These are phyloP conservation scores for Kodamaea kakaduensis DNA, from an alignment of 805 yeast genomes.

Conservation along the genomic window DNA sequence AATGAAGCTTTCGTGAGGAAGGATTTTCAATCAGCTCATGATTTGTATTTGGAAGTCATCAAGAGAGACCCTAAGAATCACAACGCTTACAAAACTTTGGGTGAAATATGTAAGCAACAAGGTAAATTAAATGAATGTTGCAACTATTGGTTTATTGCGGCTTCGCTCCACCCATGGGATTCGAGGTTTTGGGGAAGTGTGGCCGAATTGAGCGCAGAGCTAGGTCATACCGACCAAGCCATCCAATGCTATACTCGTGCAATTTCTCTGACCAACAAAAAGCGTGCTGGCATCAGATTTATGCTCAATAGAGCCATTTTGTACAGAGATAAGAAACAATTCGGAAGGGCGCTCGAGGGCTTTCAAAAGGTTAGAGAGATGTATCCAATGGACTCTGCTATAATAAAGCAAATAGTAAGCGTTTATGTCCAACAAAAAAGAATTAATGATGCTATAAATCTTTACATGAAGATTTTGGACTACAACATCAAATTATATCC, in stretches of 20 bases:
- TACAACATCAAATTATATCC: slow-evolving; percentile 43
- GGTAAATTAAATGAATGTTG: slow-evolving; percentile 71
- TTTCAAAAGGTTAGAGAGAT: slow-evolving; percentile 52
- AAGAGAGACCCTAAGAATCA: slow-evolving; percentile 72
- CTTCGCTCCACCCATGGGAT: slow-evolving; percentile 72
- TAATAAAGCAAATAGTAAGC: slow-evolving; percentile 55
- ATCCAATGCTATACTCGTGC: slow-evolving; percentile 73
- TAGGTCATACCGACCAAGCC: slow-evolving; percentile 73
- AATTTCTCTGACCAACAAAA: slow-evolving; percentile 40
- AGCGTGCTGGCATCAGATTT: slow-evolving; percentile 43
- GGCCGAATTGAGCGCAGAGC: slow-evolving; percentile 60
- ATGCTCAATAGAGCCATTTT: slow-evolving; percentile 57
- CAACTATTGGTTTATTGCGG: slow-evolving; percentile 77
- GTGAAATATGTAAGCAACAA: slow-evolving; percentile 71
- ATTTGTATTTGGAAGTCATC: slow-evolving; percentile 64
- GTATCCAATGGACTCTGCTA: slow-evolving; percentile 56
- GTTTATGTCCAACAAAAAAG: slow-evolving; percentile 55
- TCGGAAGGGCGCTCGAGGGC: slow-evolving; percentile 70
- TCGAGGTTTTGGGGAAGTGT: slow-evolving; percentile 74
- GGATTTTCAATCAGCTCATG: slow-evolving; percentile 57
- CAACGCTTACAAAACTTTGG: slow-evolving; percentile 83
- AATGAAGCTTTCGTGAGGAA: slow-evolving; percentile 73
- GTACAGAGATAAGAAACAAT: slow-evolving; percentile 61
- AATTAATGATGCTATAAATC: slow-evolving; percentile 67
- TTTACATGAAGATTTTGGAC: slow-evolving; percentile 62